A percentile compares a stretch with the other conserved stretches of the same genome.
phyloP scores from a whole-genome alignment of 208 protist genomes.

The Naegleria fowleri region DNA sequence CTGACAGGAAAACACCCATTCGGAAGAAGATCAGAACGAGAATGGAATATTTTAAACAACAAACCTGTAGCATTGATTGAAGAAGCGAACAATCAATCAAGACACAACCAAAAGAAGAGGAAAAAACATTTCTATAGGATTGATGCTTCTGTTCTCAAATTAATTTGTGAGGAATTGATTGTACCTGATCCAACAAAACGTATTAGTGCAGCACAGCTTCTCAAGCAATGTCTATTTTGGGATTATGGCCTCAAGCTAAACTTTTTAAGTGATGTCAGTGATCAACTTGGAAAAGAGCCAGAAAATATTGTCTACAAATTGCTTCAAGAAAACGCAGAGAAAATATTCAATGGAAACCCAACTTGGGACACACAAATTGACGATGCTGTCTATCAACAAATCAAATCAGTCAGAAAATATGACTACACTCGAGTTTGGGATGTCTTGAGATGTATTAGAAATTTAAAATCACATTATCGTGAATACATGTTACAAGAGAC shows the following conservation, averaged over 20 bases:
- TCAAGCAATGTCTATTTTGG: conserved; percentile 16
- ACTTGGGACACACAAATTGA: conserved; percentile 34
- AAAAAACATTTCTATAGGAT: conserved; percentile 26
- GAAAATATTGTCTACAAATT: not conserved
- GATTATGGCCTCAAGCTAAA: not conserved
- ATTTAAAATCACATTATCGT: conserved; percentile 48
- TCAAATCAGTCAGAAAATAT: conserved; percentile 40
- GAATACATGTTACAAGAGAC: conserved; percentile 28
- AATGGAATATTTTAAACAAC: conserved; percentile 49
- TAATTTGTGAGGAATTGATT: conserved; percentile 41
- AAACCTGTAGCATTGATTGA: conserved; percentile 32
- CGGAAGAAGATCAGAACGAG: conserved; percentile 35
- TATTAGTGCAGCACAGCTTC: conserved; percentile 28
- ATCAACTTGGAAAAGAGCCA: conserved; percentile 27
- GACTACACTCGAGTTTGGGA: conserved; percentile 41
- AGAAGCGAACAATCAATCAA: conserved; percentile 31
- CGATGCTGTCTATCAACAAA: conserved; percentile 29
- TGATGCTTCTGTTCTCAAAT: conserved; percentile 33
- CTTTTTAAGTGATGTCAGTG: conserved; percentile 19
- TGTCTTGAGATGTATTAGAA: conserved; percentile 42
- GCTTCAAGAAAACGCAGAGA: not conserved
- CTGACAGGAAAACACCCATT: conserved; percentile 48
- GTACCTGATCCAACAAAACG: conserved; percentile 31
- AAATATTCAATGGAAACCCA: not conserved
- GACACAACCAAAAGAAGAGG: conserved; percentile 12